Base-by-base conservation (phyloP, 345 rosid genomes). In the Syzygium oleosum region DNA sequence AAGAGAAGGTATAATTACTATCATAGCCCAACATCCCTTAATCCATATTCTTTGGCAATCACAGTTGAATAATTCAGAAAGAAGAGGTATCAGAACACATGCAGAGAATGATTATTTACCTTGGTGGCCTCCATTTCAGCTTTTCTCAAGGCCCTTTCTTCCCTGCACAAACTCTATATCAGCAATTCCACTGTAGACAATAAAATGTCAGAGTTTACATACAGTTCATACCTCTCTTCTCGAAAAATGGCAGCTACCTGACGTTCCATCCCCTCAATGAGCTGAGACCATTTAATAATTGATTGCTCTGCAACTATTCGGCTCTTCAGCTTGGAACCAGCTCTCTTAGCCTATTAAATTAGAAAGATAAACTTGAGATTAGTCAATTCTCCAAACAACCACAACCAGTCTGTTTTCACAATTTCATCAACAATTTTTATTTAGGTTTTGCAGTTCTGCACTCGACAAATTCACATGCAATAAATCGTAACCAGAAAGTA, bases 81-180 rank as follows among this genome's bases (percentile, higher is more conserved):
- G 52, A 56, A 49, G 73, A 80, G 84, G 51, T 83, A 21, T 52
- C 7, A 59, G 25, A 86, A 84, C 49, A 52, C 87, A 88, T 77
- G 61, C 34, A 27, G 53, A 83, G n/a, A 17, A 49, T 23, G 49
- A 83, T 46, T 34, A 84, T 87, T 15, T 92, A 96, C 99, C 99
- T 98, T 98, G 73, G 95, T 96, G 84, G 91, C 97, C 89, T 95
- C 96, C 99, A 96, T 95, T 92, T 98, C 99, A 92, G 98, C 99
- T 93, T 96, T 96, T 91, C 99, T 93, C 86, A 96, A 88, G 87
- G 94, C 96, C 91, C 92, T 91, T 92, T 98, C 99, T 88, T 95
- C 97, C 94, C 98, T 98, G 95, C 90, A 91, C 79, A 89, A 87
- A 84, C 43, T 15, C 51, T 38, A 86, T 61, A 89, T 87, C 17